Evolutionary conservation across 2,329 filamentous ascomycete genomes (phyloP), one percentile per base, ranked within the genome.

Genomic region (Cladophialophora exuberans): DNA sequence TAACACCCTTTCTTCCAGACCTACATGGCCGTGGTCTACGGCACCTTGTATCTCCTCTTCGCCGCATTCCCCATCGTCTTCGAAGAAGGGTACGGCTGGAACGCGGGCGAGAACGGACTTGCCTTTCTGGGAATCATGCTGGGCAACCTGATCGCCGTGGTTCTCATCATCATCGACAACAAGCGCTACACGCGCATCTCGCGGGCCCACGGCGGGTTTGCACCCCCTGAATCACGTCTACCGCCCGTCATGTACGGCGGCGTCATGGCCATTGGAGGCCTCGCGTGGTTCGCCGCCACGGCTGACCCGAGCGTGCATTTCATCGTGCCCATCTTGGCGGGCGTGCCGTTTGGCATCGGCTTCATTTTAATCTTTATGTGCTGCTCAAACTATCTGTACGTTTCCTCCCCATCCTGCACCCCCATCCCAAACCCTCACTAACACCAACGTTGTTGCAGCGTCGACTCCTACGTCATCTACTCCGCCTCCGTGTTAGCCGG

Each of bases 1-100:
- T 18, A 26, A 30, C 43, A 3, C 1, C 26, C 11, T 38, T 10
- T 13, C 20, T 11, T 3, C 17, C 28, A 60, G 57, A 57, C 45
- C 13, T 60, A 60, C 51, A 83, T 88, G 61, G 81, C 88, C 1
- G 76, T 96, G 35, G 83, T 96, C 28, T 96, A 96, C n/a, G 61
- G 65, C n/a, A 81, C 78, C 0, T 65, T 83, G 4, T 83, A 82
- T 66, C 73, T 82, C 65, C 76, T 83, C 66, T 83, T 85, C 60
- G 77, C 78, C n/a, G 80, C 81, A 10, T 83, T 83, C 67, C 82
- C 83, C 3, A 84, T 89, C 64, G 84, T 89, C 31, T 90, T 85
- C 69, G 78, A 85, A 63, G 62, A 78, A 57, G 65, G 74, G 33
- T 79, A 83, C 46, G 80, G 81, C 38, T 88, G 84, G 82, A 78